These are phyloP conservation scores for Ogataea naganishii DNA, from an alignment of 805 yeast species.

Conservation along the genomic window DNA sequence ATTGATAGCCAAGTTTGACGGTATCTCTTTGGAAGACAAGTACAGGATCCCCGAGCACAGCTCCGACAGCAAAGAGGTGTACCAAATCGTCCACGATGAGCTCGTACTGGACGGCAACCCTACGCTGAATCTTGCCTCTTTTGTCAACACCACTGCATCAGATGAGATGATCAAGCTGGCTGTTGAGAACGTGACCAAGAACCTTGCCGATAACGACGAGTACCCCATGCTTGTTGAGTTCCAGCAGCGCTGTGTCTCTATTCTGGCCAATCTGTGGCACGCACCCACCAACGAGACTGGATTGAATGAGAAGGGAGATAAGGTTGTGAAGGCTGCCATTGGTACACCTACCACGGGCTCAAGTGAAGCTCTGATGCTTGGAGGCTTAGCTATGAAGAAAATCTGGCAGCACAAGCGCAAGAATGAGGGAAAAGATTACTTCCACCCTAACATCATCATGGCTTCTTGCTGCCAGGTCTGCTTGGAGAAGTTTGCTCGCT, in stretches of 20 bases:
- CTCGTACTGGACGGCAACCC: constrained; percentile 80
- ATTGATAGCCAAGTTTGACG: constrained; percentile 24
- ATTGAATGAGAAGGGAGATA: constrained; percentile 6
- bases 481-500: constrained; percentile 86
- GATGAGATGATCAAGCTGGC: constrained; percentile 46
- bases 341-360: constrained; percentile 95
- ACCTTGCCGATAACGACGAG: constrained; percentile 89
- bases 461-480: constrained; percentile 93
- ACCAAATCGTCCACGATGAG: constrained; percentile 61
- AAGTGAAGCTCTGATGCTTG: constrained; percentile 88
- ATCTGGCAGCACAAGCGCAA: constrained; percentile 68
- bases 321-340: constrained; percentile 34
- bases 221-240: constrained; percentile 78
- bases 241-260: constrained; percentile 76
- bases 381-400: constrained; percentile 88
- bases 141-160: constrained; percentile 70
- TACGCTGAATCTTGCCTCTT: constrained; percentile 76
- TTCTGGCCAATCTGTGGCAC: constrained; percentile 74
- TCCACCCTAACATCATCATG: constrained; percentile 80
- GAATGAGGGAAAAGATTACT: constrained; percentile 48
- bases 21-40: constrained; percentile 30
- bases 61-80: constrained; percentile 41
- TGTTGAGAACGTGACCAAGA: constrained; percentile 69
- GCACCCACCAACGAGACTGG: constrained; percentile 35
- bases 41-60: constrained; percentile 55